These are phyloP conservation scores for Aspergillus transmontanensis DNA, from an alignment of 2,329 filamentous ascomycete species.

Conservation along the genomic window DNA sequence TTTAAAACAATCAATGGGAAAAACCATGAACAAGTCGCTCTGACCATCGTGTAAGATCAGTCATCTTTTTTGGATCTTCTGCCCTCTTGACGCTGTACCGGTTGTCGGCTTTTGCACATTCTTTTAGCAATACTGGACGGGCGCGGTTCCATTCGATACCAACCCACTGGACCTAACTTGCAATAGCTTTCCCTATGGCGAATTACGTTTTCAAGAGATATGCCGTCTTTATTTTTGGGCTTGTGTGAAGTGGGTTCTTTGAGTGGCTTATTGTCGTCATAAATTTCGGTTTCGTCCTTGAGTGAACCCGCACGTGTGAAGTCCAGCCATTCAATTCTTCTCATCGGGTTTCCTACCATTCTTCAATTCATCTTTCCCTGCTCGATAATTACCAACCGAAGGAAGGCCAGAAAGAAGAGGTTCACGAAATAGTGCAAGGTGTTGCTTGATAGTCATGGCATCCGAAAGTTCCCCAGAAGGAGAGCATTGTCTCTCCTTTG, in stretches of 20 bases:
- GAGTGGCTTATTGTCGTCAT: slow-evolving; percentile 40
- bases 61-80: slow-evolving; percentile 5
- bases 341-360: slow-evolving; percentile 21
- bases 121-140: background rate
- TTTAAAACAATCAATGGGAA: slow-evolving; percentile 6
- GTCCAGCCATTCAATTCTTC: slow-evolving; percentile 21
- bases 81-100: background rate
- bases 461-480: slow-evolving; percentile 32
- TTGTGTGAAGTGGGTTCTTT: slow-evolving; percentile 46
- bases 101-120: slow-evolving; percentile 2
- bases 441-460: slow-evolving; percentile 31
- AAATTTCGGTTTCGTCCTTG: slow-evolving; percentile 30
- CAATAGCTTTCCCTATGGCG: slow-evolving; percentile 43
- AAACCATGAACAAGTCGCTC: slow-evolving; percentile 22
- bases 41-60: slow-evolving; percentile 29
- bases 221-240: slow-evolving; percentile 47
- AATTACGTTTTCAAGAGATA: slow-evolving; percentile 45
- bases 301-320: slow-evolving; percentile 28
- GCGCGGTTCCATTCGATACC: slow-evolving; percentile 6
- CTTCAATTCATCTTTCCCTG: slow-evolving; percentile 22
- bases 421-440: slow-evolving; percentile 12
- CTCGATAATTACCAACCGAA: slow-evolving; percentile 17
- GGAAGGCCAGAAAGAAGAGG: slow-evolving; percentile 9
- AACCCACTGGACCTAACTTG: slow-evolving; percentile 24
- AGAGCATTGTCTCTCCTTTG: slow-evolving; percentile 64